Evolutionary conservation across 306 rosid species (phyloP).

Genomic region (Rubus parviflorus): DNA sequence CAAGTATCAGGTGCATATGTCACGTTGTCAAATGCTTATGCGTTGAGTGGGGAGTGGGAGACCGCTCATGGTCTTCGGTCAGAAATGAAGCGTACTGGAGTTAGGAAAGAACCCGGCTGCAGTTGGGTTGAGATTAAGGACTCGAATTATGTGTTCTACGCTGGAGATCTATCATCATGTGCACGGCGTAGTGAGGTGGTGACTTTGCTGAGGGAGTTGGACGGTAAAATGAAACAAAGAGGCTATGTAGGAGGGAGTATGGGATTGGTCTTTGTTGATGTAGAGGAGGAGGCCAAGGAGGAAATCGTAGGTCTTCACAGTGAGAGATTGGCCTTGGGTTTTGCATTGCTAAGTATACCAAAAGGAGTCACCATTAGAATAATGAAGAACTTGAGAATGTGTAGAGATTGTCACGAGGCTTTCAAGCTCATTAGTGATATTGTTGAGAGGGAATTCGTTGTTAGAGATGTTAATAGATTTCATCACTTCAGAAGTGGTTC

Average conservation of each 20-base stretch:
- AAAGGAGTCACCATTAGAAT: slow-evolving; percentile 66
- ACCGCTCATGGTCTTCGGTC: slow-evolving; percentile 50
- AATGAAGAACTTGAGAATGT: slow-evolving; percentile 89
- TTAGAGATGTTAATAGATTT: slow-evolving; percentile 80
- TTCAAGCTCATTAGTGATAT: slow-evolving; percentile 79
- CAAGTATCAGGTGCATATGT: slow-evolving; percentile 74
- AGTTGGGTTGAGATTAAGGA: slow-evolving; percentile 84
- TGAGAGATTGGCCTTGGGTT: slow-evolving; percentile 85
- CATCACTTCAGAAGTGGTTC: slow-evolving; percentile 72
- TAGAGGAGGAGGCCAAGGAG: slow-evolving; percentile 74
- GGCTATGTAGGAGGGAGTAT: slow-evolving; percentile 63
- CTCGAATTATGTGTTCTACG: slow-evolving; percentile 60
- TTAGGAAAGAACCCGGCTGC: slow-evolving; percentile 76
- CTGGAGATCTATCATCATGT: slow-evolving; percentile 55
- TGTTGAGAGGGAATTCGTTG: slow-evolving; percentile 65
- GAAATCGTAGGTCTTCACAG: slow-evolving; percentile 68
- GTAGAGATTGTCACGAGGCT: slow-evolving; percentile 68
- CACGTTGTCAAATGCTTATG: slow-evolving; percentile 68
- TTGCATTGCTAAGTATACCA: slow-evolving; percentile 63
- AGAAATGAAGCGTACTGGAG: slow-evolving; percentile 59
- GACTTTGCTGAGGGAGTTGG: slow-evolving; percentile 53
- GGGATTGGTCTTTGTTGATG: slow-evolving; percentile 72
- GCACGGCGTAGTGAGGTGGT: slow-evolving; percentile 42
- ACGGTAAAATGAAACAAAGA: slow-evolving; percentile 61
- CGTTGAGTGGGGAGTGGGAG: slow-evolving; percentile 76